Base-by-base conservation (phyloP, 2,329 filamentous ascomycete genomes). In the Xylariaceae sp. region DNA sequence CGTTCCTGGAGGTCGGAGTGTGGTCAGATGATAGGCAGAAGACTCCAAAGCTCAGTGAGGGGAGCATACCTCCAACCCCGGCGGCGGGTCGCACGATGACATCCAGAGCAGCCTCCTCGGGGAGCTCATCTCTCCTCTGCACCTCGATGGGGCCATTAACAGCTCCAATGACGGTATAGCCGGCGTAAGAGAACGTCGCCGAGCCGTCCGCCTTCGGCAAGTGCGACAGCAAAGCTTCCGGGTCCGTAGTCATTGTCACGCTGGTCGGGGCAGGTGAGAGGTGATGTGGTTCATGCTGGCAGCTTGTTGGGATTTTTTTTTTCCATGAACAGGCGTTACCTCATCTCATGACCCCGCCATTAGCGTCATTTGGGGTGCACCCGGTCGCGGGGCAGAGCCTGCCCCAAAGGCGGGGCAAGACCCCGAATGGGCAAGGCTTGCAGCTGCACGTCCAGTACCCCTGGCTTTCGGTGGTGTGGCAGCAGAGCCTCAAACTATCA, bases 61-160 rank as follows among this genome's bases (percentile, higher is more conserved):
- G 43, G 42, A 29, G 30, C 71, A 55, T 58, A 80, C 88, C 83
- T 66, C 84, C 87, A 29, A 92, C 80, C 12, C 89, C 89, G 43
- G 82, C 79, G 22, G 83, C 81, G 31, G 90, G 90, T 57, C 92
- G 78, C 44, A 98, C 76, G 55, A 90, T 79, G 37, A 98, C 85
- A 60, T 96, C 92, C 45, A 98, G 70, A 31, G 82, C 77, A 18
- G 90, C 87, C 64, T 95, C 88, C 59, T 94, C 89, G 6, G 92
- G 83, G 46, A 92, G 77, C 58, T 96, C 87, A 55, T 98, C 90
- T 50, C 86, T 78, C 51, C 89, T 77, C 48, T 80, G 78, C 12
- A 90, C 86, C 64, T 98, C 92, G 46, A 96, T 77, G 12, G 92
- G 92, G 1, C 90, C 92, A 60, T 94, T 96, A 46, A 94, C 87